Percentiles rank a stretch among this genome's conserved stretches.
These are phyloP conservation scores for Thinopyrum elongatum DNA, from an alignment of 176 grass and related monocot genomes.

Conservation along the genomic window DNA sequence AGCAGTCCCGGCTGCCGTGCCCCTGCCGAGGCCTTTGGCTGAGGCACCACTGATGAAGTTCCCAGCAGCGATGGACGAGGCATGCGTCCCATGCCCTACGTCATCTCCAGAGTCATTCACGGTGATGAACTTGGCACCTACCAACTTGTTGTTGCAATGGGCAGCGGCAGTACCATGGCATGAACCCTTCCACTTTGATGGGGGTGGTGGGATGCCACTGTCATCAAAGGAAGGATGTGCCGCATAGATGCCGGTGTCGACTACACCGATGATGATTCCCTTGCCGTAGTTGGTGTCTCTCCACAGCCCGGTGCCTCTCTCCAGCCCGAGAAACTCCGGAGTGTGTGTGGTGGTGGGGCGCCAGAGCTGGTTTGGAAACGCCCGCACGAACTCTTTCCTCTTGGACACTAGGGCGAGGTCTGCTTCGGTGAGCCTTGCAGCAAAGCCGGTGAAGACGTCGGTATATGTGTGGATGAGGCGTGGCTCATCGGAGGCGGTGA, in stretches of 20 bases:
- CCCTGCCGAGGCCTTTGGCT: conserved; percentile 10
- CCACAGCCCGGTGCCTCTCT: conserved; percentile 13
- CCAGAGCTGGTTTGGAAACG: conserved; percentile 21
- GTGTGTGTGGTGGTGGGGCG: conserved; percentile 42
- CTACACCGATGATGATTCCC: conserved; percentile 42
- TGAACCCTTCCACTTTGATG: conserved; percentile 40
- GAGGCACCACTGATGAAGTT: conserved; percentile 17
- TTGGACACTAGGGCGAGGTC: conserved; percentile 15
- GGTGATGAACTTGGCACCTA: conserved; percentile 27
- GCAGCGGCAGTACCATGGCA: background rate
- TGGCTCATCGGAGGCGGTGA: background rate
- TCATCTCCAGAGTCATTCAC: conserved; percentile 4
- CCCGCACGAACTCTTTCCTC: conserved; percentile 32
- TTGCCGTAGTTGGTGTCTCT: conserved; percentile 11
- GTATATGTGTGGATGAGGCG: conserved; percentile 35
- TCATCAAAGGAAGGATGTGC: conserved; percentile 49
- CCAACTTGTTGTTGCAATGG: conserved; percentile 51
- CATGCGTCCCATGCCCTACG: conserved; percentile 54
- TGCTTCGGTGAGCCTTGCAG: conserved; percentile 15
- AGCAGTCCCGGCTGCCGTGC: conserved; percentile 35
- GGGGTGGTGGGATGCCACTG: conserved; percentile 46
- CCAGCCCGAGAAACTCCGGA: conserved; percentile 35
- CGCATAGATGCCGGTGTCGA: conserved; percentile 45
- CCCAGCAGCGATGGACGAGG: conserved; percentile 42
- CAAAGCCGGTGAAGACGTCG: conserved; percentile 37